Conservation (phyloP, 345 rosid species). For the Gossypium turneri region DNA sequence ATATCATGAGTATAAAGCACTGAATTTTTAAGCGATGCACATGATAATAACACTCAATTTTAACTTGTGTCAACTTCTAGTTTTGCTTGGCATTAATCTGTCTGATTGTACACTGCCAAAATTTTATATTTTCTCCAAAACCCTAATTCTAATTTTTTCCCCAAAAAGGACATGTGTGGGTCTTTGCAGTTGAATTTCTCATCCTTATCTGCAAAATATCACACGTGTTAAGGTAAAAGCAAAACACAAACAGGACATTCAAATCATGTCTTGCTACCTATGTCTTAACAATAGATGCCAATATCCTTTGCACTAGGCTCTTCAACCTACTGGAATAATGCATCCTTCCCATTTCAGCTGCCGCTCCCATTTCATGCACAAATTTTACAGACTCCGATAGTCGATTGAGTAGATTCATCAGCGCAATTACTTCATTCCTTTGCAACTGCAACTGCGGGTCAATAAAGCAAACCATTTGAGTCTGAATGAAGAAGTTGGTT, state of each 20-base stretch:
- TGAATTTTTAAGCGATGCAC: not conserved
- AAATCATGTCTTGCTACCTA: constrained; percentile 9
- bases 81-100: not conserved
- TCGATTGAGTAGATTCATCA: constrained; percentile 21
- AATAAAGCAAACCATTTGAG: not conserved
- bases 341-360: constrained; percentile 8
- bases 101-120: not conserved
- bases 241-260: not conserved
- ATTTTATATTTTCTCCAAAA: not conserved
- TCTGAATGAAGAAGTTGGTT: not conserved
- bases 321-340: not conserved
- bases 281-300: not conserved
- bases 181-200: not conserved
- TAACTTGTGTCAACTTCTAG: not conserved
- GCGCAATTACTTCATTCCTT: constrained; percentile 22
- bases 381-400: constrained; percentile 18
- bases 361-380: constrained; percentile 18
- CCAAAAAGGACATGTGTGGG: not conserved
- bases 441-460: constrained; percentile 18
- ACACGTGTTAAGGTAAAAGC: not conserved
- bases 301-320: not conserved
- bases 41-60: not conserved
- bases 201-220: not conserved
- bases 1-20: too few relatives aligned
- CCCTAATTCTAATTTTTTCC: not conserved